phyloP scores from a whole-genome alignment of 2,329 filamentous ascomycete species.

The Coniochaeta pulveracea region DNA sequence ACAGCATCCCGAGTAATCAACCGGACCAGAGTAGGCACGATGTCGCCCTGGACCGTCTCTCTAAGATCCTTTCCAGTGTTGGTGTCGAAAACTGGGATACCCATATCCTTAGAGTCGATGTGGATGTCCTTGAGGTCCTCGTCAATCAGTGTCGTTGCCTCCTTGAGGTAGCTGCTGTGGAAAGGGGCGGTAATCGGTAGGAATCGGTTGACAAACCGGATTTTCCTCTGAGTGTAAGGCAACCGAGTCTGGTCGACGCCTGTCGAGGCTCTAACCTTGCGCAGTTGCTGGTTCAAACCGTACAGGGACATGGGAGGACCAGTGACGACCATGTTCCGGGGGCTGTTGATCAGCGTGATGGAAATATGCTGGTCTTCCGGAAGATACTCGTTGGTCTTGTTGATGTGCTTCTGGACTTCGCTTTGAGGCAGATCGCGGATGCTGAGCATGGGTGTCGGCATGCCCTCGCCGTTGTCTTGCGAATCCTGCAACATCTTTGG shows the following conservation, averaged over 20 bases:
- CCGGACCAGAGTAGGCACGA: conserved; percentile 76
- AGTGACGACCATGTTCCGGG: conserved; percentile 91
- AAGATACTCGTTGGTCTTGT: conserved; percentile 93
- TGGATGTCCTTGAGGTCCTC: conserved; percentile 76
- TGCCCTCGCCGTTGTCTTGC: conserved; percentile 86
- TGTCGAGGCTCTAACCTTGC: conserved; percentile 96
- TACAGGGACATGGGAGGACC: conserved; percentile 93
- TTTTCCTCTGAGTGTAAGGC: conserved; percentile 89
- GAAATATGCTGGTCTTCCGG: conserved; percentile 86
- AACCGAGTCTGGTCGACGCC: conserved; percentile 91
- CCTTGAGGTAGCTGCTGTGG: conserved; percentile 86
- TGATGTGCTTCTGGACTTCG: conserved; percentile 91
- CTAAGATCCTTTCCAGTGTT: conserved; percentile 80
- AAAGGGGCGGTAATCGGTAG: conserved; percentile 95
- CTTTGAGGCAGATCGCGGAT: conserved; percentile 83
- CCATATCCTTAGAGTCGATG: conserved; percentile 63
- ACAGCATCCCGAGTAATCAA: conserved; percentile 93
- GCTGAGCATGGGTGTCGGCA: conserved; percentile 93
- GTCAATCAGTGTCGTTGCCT: conserved; percentile 72
- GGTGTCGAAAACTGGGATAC: conserved; percentile 82
- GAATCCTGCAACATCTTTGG: conserved; percentile 89
- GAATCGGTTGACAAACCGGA: conserved; percentile 94
- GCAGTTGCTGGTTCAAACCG: conserved; percentile 85
- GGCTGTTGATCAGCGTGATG: conserved; percentile 93
- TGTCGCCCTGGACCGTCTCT: conserved; percentile 56